A percentile compares a stretch with the other conserved stretches of the same genome.
Evolutionary conservation across 2,329 filamentous ascomycete genomes (phyloP).

Genomic region (Hypoxylon sp.): DNA sequence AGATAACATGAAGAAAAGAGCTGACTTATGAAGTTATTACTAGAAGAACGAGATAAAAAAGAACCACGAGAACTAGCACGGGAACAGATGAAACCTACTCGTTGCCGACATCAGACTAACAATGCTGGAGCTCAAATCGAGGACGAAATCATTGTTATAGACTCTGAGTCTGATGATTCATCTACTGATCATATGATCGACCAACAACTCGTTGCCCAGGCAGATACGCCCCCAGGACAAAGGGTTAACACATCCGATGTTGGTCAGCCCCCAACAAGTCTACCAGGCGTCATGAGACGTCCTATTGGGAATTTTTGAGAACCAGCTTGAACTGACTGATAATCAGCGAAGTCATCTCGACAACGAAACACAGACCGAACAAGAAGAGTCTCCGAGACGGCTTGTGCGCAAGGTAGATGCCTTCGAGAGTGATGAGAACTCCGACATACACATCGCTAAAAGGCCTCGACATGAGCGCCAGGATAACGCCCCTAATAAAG

Average conservation of each 20-base stretch:
- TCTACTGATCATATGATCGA: not conserved
- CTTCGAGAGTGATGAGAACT: not conserved
- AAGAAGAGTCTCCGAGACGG: conserved; percentile 1
- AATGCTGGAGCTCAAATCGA: not conserved
- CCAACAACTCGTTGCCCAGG: not conserved
- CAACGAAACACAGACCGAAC: not conserved
- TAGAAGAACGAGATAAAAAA: not conserved
- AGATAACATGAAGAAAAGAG: not conserved
- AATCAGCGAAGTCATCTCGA: not conserved
- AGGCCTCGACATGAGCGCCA: not conserved
- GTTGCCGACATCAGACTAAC: not conserved
- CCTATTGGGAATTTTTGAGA: not conserved
- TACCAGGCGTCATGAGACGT: not conserved
- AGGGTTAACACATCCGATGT: conserved; percentile 1
- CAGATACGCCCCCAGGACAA: not conserved
- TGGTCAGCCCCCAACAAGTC: conserved; percentile 7
- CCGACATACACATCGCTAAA: conserved; percentile 3
- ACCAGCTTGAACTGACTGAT: conserved; percentile 1
- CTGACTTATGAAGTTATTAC: not conserved
- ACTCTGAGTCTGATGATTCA: conserved; percentile 1
- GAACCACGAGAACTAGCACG: not conserved
- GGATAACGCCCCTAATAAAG: not conserved
- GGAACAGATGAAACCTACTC: not conserved
- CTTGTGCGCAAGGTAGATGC: not conserved
- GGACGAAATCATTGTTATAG: conserved; percentile 2